Base-by-base conservation (phyloP, 2,329 filamentous ascomycete species). In the Thermothelomyces thermophilus region DNA sequence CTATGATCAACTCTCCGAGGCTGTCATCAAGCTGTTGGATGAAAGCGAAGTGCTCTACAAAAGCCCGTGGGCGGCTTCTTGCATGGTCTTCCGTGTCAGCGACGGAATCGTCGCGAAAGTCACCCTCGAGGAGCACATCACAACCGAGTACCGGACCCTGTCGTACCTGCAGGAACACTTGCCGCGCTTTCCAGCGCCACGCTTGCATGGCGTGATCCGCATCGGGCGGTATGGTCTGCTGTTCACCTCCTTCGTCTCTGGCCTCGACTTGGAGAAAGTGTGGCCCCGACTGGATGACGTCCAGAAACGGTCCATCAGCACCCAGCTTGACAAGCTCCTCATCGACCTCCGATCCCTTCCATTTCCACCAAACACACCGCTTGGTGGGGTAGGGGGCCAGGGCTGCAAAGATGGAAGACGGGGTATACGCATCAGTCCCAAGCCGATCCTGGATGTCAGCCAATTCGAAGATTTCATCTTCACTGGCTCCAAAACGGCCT, bases 381-480 rank as follows among this genome's bases (percentile, higher is more conserved):
- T 48, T 41, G 46, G 46, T 28, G 31, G 31, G 17, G 6, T 48
- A 26, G n/a, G 13, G 2, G 46, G 39, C 19, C 19, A 41, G 19
- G 37, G 37, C 14, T 48, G 46, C 46, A 42, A 41, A 48, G 44
- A 46, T 40, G 28, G 34, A 20, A 46, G 44, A 33, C 35, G 26
- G 10, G 44, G 10, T 26, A 19, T 40, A 22, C 44, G 44, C 35
- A 17, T 47, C 14, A 47, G 36, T 40, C 13, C 39, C 11, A 13
- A 42, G 30, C 46, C 46, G n/a, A 34, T 47, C n/a, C 5, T 45
- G 9, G 22, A 45, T 17, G 33, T 34, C 42, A 36, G 7, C 5
- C 17, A 47, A 13, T 47, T 47, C 19, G 28, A 47, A 17, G 44
- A 47, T 33, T 47, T 47, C 36, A 47, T 47, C 36, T 48, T 48